phyloP scores from a whole-genome alignment of 2,329 filamentous ascomycete genomes.

The Gremmenia infestans region DNA sequence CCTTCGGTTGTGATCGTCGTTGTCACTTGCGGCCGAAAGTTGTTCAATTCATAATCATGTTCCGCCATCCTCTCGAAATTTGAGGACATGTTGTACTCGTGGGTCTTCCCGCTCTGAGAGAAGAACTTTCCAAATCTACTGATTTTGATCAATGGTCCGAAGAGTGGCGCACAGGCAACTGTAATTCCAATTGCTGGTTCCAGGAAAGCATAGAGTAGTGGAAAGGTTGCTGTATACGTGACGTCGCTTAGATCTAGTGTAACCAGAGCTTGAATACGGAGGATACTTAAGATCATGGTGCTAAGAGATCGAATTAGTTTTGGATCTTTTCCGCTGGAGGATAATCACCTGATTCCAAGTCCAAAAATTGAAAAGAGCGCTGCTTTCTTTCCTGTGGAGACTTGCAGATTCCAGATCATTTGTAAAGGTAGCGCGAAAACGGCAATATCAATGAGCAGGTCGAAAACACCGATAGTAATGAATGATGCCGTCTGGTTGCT shows the following conservation, averaged over 20 bases:
- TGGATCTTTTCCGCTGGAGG: not conserved
- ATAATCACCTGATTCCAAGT: slow-evolving; percentile 2
- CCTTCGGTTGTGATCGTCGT: not conserved
- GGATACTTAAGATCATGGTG: slow-evolving; percentile 1
- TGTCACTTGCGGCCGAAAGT: not conserved
- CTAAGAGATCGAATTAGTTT: not conserved
- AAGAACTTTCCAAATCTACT: not conserved
- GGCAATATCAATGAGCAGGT: slow-evolving; percentile 11
- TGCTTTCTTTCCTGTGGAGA: slow-evolving; percentile 11
- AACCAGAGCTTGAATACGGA: slow-evolving; percentile 2
- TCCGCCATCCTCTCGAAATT: not conserved
- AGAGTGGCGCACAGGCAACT: slow-evolving; percentile 6
- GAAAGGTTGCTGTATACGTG: slow-evolving; percentile 1
- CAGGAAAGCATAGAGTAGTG: slow-evolving; percentile 5
- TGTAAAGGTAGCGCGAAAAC: slow-evolving; percentile 33
- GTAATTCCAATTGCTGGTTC: slow-evolving; percentile 5
- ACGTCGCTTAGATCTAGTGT: not conserved
- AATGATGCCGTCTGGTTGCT: not conserved
- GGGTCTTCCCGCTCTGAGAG: not conserved
- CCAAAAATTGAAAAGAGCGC: slow-evolving; percentile 5
- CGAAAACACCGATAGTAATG: slow-evolving; percentile 12
- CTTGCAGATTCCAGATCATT: slow-evolving; percentile 33
- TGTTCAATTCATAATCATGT: not conserved
- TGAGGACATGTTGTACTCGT: not conserved
- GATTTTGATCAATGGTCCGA: slow-evolving; percentile 1